These are phyloP conservation scores for Bisporella sp. DNA, from an alignment of 2,329 filamentous ascomycete genomes.

Conservation along the genomic window DNA sequence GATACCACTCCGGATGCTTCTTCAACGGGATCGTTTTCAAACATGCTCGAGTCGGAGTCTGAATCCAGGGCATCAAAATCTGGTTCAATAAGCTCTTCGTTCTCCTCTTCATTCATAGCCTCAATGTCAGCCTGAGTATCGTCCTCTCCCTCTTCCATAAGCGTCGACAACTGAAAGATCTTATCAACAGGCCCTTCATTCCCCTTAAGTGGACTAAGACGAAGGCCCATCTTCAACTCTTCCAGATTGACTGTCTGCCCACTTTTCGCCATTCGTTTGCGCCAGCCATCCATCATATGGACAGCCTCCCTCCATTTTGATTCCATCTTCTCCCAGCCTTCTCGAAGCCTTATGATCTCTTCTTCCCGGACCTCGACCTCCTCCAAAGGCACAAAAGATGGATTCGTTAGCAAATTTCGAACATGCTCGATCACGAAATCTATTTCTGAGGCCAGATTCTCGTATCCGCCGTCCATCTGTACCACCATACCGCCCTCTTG, in stretches of 20 bases:
- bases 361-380: conserved; percentile 90
- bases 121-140: conserved; percentile 29
- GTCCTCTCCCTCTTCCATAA: conserved; percentile 23
- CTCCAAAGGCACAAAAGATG: conserved; percentile 91
- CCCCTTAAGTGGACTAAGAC: conserved; percentile 52
- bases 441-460: conserved; percentile 65
- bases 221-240: conserved; percentile 61
- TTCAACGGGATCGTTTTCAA: conserved; percentile 38
- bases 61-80: conserved; percentile 16
- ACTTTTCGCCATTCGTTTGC: conserved; percentile 67
- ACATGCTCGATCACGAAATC: conserved; percentile 75
- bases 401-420: conserved; percentile 80
- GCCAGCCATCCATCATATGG: conserved; percentile 86
- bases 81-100: conserved; percentile 14
- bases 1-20: conserved; percentile 14
- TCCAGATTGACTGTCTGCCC: conserved; percentile 64
- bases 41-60: conserved; percentile 37
- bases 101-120: conserved; percentile 24
- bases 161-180: conserved; percentile 26
- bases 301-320: conserved; percentile 84
- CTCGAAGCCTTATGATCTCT: conserved; percentile 75
- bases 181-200: conserved; percentile 41
- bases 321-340: conserved; percentile 93
- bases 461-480: conserved; percentile 38
- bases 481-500: conserved; percentile 21